Evolutionary conservation across 495 filamentous ascomycete species (phyloP), one percentile per base, ranked within the genome.

Genomic region (Bacidia gigantensis): DNA sequence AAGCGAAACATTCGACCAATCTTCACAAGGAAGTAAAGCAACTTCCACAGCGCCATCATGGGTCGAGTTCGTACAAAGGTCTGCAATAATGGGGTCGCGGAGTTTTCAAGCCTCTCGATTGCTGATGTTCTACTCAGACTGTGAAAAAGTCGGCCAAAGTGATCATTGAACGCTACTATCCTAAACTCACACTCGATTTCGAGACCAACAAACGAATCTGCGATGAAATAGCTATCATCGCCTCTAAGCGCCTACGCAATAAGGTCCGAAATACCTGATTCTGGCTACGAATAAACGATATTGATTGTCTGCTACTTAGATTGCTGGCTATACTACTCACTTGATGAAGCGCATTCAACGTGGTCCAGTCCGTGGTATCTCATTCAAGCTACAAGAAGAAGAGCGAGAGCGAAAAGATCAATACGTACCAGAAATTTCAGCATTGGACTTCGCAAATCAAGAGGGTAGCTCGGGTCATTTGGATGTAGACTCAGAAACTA

Each of bases 101-200:
- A 35, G 29, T 7, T 35, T n/a, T n/a, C n/a, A n/a, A n/a, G n/a
- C n/a, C n/a, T n/a, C n/a, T n/a, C n/a, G n/a, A n/a, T n/a, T n/a
- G n/a, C n/a, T 50, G 18, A 38, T 48, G 62, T 26, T 18, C n/a
- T 26, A 3, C 48, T 60, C 29, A 81, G 87, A 99, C 93, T 62
- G 92, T 97, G 71, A 97, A 99, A 83, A 92, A 95, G 78, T 97
- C 89, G 73, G 89, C 93, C 74, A 97, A 97, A 84, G 87, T 96
- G 80, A 88, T 97, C 75, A 96, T 98, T 73, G 92, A 97, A 82
- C 84, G 86, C 60, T 95, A 95, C 79, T 95, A 98, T 80, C 93
- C 92, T 65, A 87, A 87, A 72, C 77, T 99, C 69, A 95, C 89
- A 52, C 87, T 97, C 70, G 93, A 97, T 76, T 99, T 99, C 79